Conservation (phyloP, 371 early-diverging fungal genomes). For the Cokeromyces recurvatus region DNA sequence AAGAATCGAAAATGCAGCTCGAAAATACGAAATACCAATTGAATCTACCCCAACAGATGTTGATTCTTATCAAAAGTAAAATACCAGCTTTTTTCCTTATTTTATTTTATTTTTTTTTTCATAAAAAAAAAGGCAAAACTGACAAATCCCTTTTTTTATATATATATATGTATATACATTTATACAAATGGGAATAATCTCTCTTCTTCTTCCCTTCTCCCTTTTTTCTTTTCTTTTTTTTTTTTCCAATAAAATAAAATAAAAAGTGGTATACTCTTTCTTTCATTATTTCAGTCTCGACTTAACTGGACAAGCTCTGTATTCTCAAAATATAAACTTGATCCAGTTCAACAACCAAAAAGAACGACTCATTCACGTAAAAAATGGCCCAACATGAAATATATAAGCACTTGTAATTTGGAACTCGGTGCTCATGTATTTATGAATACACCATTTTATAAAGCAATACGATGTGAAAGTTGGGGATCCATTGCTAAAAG, state of each 20-base stretch:
- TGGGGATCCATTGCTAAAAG: constrained; percentile 16
- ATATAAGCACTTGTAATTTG: constrained; percentile 28
- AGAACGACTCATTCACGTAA: constrained; percentile 25
- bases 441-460: constrained; percentile 34
- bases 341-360: constrained; percentile 33
- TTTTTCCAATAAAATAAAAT: neutral
- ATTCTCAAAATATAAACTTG: constrained; percentile 35
- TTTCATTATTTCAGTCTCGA: constrained; percentile 43
- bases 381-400: constrained; percentile 42
- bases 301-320: constrained; percentile 35
- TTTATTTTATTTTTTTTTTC: no score
- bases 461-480: constrained; percentile 28
- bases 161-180: no score
- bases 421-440: constrained; percentile 40
- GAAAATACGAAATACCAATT: constrained; percentile 16
- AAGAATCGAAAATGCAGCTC: constrained; percentile 18
- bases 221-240: no score
- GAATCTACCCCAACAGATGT: constrained; percentile 3
- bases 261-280: constrained; percentile 24
- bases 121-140: neutral
- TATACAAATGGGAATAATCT: no score
- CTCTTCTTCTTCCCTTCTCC: no score
- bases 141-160: no score
- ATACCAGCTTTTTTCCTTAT: no score
- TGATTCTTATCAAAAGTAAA: constrained; percentile 13